Conservation (phyloP, 1,284 basidiomycete species). For the Cutaneotrichosporon cavernicola region DNA sequence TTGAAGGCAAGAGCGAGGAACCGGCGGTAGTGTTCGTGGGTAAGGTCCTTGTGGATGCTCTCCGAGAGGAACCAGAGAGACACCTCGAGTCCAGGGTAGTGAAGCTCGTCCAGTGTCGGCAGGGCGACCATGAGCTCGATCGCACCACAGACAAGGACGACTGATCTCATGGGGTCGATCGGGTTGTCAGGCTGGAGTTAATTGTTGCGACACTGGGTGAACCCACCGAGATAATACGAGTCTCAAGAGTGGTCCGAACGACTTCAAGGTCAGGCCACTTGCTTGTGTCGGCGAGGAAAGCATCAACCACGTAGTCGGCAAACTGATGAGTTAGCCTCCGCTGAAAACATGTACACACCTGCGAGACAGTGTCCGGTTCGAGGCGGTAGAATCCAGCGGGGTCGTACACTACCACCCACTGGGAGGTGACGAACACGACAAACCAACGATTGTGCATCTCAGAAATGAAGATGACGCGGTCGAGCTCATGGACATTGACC, state of each 20-base stretch:
- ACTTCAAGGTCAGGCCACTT: not conserved
- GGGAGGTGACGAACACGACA: not conserved
- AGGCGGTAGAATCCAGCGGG: not conserved
- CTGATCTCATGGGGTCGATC: not conserved
- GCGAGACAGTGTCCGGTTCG: not conserved
- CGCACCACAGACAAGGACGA: not conserved
- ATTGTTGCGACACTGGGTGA: not conserved
- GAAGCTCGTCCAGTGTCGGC: not conserved
- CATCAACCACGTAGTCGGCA: not conserved
- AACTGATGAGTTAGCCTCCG: not conserved
- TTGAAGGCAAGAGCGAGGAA: not conserved
- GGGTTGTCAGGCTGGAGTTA: conserved; percentile 4
- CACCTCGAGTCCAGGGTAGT: not conserved
- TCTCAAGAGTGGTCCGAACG: not conserved
- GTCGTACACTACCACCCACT: conserved; percentile 2
- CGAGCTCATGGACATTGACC: not conserved
- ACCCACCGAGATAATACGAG: not conserved
- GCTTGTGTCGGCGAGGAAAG: not conserved
- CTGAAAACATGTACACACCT: not conserved
- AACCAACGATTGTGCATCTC: conserved; percentile 3
- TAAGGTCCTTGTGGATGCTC: not conserved
- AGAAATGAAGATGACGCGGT: conserved; percentile 4
- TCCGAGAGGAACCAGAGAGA: conserved; percentile 3
- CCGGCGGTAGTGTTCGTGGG: not conserved
- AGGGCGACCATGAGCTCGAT: conserved; percentile 1